Base-by-base conservation (phyloP, 305 asterid species). In the Fraxinus ornus region DNA sequence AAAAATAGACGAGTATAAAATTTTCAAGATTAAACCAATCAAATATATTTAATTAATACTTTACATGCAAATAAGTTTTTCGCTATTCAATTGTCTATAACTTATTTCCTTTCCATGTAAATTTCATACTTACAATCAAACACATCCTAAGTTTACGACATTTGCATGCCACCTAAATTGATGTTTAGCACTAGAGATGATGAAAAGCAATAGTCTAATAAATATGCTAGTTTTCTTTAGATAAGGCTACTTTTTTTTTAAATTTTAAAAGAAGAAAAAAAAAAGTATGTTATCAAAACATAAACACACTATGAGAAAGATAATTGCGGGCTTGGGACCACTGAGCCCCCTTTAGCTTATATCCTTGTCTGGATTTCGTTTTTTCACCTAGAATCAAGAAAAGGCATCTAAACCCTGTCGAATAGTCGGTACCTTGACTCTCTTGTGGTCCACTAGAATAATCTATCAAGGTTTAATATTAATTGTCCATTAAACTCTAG, bases 331-430 rank as follows among this genome's bases (percentile, higher is more conserved):
- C 60, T 49, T 49, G 62, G 62, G 21, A 5, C 62, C 62, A 52
- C 22, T 17, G 62, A 52, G 62, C 5, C 71, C 13, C 32, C 71
- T 60, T 60, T 60, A 35, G 39, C 37, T 21, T 5, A 52, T 9
- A 52, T 78, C 26, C 5, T 83, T 68, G 80, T 80, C 87, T 41
- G 12, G 7, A 55, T 28, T 68, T 52, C 70, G 73, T 28, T 33
- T 71, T 80, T 77, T 32, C 64, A 33, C 28, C 35, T 72, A 80
- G 89, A 82, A 87, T 87, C 88, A 36, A 49, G 60, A 12, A 33
- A 39, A 39, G 80, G 84, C 80, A 86, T 86, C 85, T 52, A 52
- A 17, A 52, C 19, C 64, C 64, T 5, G 24, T 52, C 64, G 64
- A 52, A n/a, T 52, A 52, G 64, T 52, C 64, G 9, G 6, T n/a